Evolutionary conservation across 2,329 filamentous ascomycete genomes (phyloP).

Genomic region (Didymosphaeria variabile): DNA sequence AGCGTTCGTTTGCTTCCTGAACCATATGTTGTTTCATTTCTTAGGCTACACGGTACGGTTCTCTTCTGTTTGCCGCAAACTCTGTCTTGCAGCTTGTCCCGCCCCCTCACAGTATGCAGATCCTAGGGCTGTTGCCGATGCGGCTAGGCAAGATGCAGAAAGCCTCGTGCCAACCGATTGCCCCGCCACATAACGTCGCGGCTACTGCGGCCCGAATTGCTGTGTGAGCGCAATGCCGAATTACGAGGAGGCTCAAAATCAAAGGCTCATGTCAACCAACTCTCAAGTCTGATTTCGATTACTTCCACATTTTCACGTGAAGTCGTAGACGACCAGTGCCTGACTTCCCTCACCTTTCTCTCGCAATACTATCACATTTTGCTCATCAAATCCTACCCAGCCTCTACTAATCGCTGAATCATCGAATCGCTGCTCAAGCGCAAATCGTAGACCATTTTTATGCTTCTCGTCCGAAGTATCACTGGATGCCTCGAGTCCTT

Average conservation of each 20-base stretch:
- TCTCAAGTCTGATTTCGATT: too few relatives aligned
- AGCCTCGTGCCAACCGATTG: constrained; percentile 19
- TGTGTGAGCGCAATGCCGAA: neutral
- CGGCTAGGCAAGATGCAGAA: constrained; percentile 23
- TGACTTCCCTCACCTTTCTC: constrained; percentile 74
- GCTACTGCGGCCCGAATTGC: constrained; percentile 8
- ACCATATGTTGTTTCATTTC: neutral
- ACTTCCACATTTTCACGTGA: constrained; percentile 69
- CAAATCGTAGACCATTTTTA: constrained; percentile 44
- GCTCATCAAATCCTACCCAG: constrained; percentile 89
- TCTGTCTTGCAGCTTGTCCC: neutral
- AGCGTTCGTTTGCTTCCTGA: neutral
- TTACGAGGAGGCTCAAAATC: neutral
- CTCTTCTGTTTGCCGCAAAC: constrained; percentile 1
- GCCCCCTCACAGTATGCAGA: constrained; percentile 15
- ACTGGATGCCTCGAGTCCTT: constrained; percentile 23
- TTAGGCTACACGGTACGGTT: neutral
- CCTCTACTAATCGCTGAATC: constrained; percentile 59
- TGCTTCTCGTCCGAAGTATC: constrained; percentile 32
- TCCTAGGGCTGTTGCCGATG: constrained; percentile 14
- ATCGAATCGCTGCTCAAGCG: constrained; percentile 47
- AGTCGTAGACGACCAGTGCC: constrained; percentile 85
- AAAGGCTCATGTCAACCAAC: too few relatives aligned
- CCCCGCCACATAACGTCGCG: constrained; percentile 10
- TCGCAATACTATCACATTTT: constrained; percentile 87